Evolutionary conservation across 768 basidiomycete genomes (phyloP), one percentile per base, ranked within the genome.

Genomic region (Leccinum pellstonianum): DNA sequence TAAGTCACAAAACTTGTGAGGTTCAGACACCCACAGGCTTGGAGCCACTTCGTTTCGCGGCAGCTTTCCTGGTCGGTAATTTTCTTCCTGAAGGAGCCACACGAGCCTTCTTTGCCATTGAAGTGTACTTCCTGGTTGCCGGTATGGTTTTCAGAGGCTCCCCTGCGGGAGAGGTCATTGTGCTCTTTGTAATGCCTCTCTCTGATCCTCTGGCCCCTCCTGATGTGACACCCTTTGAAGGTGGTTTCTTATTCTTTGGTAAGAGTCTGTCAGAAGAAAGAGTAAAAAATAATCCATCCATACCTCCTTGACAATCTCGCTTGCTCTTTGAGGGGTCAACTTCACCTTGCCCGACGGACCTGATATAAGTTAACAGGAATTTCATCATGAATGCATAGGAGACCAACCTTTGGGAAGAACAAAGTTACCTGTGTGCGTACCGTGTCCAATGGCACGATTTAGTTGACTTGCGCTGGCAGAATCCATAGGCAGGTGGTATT

Each of bases 381-480:
- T 5, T 6, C 2, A 3, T 3, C 4, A 3, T 11, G 5, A 5
- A 53, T 29, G 5, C 31, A 51, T 19, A 21, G 19, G 46, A 27
- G 54, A 55, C 59, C 17, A n/a, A 63, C 70, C 86, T 73, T 86
- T 87, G 52, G 86, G 87, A 25, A 87, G 76, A 21, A 75, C 64
- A 69, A 88, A 86, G 37, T 76, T 70, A 35, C 81, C 82, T 54
- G 77, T 77, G 62, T 82, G 79, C 21, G 75, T 74, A 47, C 87
- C 86, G 52, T 75, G 73, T 54, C 75, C 69, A 73, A 88, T 85
- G 43, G 86, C 84, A 48, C 76, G 77, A 68, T 80, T 80, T 56
- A 88, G 77, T 66, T 81, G 79, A 61, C 70, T 75, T 55, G 75
- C 64, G 68, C 81, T 78, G 47, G 77, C 63, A n/a, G 71, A 70